Base-by-base conservation (phyloP, 441 rosid species). In the Melastoma candidum region DNA sequence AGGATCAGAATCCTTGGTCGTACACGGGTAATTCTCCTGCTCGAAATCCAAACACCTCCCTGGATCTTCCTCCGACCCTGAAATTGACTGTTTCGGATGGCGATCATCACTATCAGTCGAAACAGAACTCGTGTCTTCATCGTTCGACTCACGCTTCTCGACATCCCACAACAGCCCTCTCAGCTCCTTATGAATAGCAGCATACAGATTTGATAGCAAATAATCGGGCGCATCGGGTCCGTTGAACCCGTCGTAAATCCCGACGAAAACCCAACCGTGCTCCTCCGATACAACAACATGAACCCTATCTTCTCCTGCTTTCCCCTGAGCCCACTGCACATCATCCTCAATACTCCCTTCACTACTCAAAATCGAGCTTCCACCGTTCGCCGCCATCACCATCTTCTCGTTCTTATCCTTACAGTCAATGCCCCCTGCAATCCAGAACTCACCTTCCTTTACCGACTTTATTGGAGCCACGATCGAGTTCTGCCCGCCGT, bases 381-480 rank as follows among this genome's bases (percentile, higher is more conserved):
- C 41, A 8, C 41, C 41, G 8, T 4, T 32, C 5, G 41, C 41
- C 41, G 8, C 60, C 9, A 46, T 61, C 41, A 61, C 70, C 45
- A 67, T 62, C 56, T 64, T 71, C 72, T 70, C 73, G 51, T 70
- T 70, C 44, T 56, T 53, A 36, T 39, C 26, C 22, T 13, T 22
- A 14, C 72, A 73, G 66, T 82, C 82, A 36, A 80, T 87, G 12
- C 76, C 65, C 51, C 74, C 82, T 24, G 79, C 17, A 13, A 75
- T 57, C 97, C 95, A 87, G 29, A 32, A 32, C 41, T 84, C 83
- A 26, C 85, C 74, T 54, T 82, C 89, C 58, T 79, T 87, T 36
- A 68, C 50, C n/a, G 81, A 69, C 68, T 82, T 90, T 14, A 85
- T 63, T 46, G 97, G 97, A 57, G 97, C 82, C 0, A 87, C 90